Percentiles rank a stretch among this genome's conserved stretches.
phyloP scores from a whole-genome alignment of 163 green algal species.

The Scenedesmus sp. region DNA sequence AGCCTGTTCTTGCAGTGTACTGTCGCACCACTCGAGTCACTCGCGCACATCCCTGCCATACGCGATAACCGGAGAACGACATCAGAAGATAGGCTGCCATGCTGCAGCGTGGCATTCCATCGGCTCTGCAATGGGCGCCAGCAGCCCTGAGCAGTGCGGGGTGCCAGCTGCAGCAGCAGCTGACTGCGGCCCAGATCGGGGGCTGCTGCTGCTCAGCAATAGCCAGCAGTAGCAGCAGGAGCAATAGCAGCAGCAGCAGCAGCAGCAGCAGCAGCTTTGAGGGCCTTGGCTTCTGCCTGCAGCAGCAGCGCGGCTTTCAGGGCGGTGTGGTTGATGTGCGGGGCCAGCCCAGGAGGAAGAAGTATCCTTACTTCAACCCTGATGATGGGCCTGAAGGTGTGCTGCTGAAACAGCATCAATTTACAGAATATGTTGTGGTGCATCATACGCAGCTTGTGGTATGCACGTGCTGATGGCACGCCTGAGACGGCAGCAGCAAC shows the following conservation, averaged over 20 bases:
- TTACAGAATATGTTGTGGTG: too few species aligned
- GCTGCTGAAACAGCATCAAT: too few species aligned
- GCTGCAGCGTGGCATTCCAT: conserved; percentile 13
- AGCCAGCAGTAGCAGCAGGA: background rate
- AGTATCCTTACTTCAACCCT: conserved; percentile 35
- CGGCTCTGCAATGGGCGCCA: conserved; percentile 15
- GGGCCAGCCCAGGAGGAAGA: background rate
- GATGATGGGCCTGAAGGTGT: conserved; percentile 31
- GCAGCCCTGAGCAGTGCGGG: conserved; percentile 33
- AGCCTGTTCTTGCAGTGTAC: background rate
- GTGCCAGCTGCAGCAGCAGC: conserved; percentile 38
- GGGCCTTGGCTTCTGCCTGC: background rate
- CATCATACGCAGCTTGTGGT: background rate
- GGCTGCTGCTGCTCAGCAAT: background rate
- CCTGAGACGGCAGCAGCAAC: background rate
- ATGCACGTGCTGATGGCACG: background rate
- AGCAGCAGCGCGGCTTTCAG: background rate
- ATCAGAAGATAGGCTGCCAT: background rate
- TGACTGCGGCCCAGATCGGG: background rate
- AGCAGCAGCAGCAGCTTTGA: background rate
- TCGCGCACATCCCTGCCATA: background rate
- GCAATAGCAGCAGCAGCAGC: background rate
- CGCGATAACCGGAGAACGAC: too few species aligned
- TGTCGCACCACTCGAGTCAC: background rate
- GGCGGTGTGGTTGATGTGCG: background rate